phyloP scores from a whole-genome alignment of 805 yeast genomes.

The Kodamaea kaohsiungensis region DNA sequence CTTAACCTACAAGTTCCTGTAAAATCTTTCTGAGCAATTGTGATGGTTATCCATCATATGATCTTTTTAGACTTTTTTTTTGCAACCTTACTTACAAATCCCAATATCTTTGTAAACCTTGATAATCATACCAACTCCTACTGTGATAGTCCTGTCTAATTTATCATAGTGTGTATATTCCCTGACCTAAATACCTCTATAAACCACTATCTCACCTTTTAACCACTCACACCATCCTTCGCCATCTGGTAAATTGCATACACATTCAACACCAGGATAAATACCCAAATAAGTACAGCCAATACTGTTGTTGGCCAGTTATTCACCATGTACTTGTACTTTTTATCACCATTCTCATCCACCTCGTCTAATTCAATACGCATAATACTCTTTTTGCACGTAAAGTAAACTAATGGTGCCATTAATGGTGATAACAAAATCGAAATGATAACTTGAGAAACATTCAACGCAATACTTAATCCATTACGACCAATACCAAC shows the following conservation, averaged over 20 bases:
- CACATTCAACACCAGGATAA: conserved; percentile 68
- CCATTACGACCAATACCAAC: conserved; percentile 74
- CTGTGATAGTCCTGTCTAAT: too few relatives aligned
- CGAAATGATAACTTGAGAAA: conserved; percentile 85
- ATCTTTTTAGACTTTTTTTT: too few relatives aligned
- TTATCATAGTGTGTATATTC: too few relatives aligned
- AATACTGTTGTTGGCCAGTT: conserved; percentile 54
- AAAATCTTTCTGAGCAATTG: too few relatives aligned
- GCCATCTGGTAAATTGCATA: conserved; percentile 53
- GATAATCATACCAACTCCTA: too few relatives aligned
- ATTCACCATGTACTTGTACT: conserved; percentile 59
- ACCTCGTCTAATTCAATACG: conserved; percentile 37
- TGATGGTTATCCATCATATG: too few relatives aligned
- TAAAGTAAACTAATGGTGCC: conserved; percentile 83
- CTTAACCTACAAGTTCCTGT: too few relatives aligned
- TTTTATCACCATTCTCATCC: conserved; percentile 17
- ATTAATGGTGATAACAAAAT: conserved; percentile 79
- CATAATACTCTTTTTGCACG: conserved; percentile 72
- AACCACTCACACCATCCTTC: conserved; percentile 28
- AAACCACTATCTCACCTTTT: neutral
- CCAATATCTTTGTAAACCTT: too few relatives aligned
- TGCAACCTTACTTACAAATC: too few relatives aligned
- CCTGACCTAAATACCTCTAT: neutral
- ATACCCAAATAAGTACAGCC: conserved; percentile 65
- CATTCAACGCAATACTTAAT: conserved; percentile 67